Conservation (phyloP, 768 basidiomycete genomes). For the Rhizopogon vesiculosus region DNA sequence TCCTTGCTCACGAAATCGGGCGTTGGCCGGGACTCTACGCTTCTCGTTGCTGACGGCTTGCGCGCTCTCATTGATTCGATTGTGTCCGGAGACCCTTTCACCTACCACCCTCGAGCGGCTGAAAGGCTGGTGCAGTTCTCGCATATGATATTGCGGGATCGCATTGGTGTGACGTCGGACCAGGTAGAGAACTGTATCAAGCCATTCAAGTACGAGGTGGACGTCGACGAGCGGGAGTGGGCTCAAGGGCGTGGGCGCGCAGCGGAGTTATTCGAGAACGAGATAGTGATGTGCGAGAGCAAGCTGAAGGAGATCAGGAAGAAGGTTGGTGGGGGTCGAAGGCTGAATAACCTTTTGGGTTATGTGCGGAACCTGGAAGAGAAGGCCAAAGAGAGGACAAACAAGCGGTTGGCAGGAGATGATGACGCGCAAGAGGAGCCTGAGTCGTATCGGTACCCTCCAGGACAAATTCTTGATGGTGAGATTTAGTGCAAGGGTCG, state of each 20-base stretch:
- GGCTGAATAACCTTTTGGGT: constrained; percentile 67
- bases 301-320: constrained; percentile 84
- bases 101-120: constrained; percentile 81
- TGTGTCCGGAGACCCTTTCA: constrained; percentile 86
- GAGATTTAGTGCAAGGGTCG: constrained; percentile 18
- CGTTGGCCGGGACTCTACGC: constrained; percentile 89
- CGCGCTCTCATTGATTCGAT: constrained; percentile 88
- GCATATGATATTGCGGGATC: constrained; percentile 88
- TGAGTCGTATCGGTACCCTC: constrained; percentile 87
- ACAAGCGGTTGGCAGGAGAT: constrained; percentile 38
- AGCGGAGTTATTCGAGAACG: constrained; percentile 78
- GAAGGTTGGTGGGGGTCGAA: constrained; percentile 83
- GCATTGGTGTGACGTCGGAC: constrained; percentile 92
- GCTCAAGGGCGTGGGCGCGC: constrained; percentile 73
- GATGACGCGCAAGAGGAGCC: constrained; percentile 36
- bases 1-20: constrained; percentile 94
- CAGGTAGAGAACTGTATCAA: constrained; percentile 99
- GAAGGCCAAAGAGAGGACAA: constrained; percentile 60
- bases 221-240: constrained; percentile 93
- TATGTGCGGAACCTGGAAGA: constrained; percentile 86
- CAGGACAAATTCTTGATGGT: constrained; percentile 92
- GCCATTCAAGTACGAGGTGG: constrained; percentile 97
- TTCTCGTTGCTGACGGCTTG: constrained; percentile 91
- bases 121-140: constrained; percentile 91
- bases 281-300: constrained; percentile 77